Evolutionary conservation across 1,284 basidiomycete species (phyloP).

Genomic region (Xerocomus nothofagi): DNA sequence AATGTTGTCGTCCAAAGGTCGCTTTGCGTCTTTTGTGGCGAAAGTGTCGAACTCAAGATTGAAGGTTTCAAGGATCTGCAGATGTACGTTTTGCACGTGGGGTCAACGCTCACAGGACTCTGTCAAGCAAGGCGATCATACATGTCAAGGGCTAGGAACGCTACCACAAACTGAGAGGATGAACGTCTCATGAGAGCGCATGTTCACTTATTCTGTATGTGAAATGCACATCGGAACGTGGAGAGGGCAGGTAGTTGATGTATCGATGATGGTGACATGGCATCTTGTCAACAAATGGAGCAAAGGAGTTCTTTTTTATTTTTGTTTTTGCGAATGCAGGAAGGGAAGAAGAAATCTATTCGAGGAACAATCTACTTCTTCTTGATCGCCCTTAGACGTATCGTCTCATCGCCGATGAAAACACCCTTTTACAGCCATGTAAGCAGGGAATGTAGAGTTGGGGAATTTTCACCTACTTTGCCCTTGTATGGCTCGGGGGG

Average conservation of each 20-base stretch:
- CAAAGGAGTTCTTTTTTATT: background rate
- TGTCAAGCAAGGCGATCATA: background rate
- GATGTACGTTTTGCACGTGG: no score
- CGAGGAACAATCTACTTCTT: constrained; percentile 73
- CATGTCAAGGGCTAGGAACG: background rate
- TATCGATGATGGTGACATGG: background rate
- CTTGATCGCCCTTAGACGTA: constrained; percentile 89
- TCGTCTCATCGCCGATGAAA: constrained; percentile 87
- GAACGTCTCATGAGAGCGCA: background rate
- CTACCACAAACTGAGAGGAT: background rate
- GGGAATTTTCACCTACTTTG: constrained; percentile 62
- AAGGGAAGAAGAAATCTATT: constrained; percentile 6
- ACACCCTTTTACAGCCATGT: constrained; percentile 64
- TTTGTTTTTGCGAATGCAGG: background rate
- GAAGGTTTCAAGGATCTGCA: no score
- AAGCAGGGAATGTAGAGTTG: constrained; percentile 4
- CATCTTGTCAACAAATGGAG: background rate
- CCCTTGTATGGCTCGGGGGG: constrained; percentile 98
- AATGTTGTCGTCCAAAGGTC: no score
- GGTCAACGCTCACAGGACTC: no score
- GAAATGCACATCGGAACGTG: background rate
- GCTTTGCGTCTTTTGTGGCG: no score
- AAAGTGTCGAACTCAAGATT: no score
- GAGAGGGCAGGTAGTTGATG: background rate
- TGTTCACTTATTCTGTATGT: background rate